These are phyloP conservation scores for Solanum virginianum DNA, from an alignment of 257 asterid species.

Conservation along the genomic window DNA sequence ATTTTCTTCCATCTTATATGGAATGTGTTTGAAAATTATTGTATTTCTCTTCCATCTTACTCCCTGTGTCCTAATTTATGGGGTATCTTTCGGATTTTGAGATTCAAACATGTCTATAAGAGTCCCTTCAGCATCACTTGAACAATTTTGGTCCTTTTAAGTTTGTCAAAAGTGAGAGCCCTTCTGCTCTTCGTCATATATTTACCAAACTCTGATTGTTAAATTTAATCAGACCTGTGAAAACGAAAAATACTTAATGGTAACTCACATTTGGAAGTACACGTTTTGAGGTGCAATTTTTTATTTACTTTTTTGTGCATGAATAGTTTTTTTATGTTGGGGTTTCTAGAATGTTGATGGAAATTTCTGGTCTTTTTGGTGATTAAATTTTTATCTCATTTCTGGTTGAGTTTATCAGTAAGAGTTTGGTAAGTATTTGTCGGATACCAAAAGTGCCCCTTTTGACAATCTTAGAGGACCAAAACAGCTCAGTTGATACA, in stretches of 20 bases:
- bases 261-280: not conserved
- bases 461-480: not conserved
- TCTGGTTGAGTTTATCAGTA: no score
- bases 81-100: no score
- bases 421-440: not conserved
- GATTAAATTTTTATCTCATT: no score
- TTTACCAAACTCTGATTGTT: not conserved
- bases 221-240: not conserved
- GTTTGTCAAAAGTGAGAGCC: not conserved
- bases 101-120: no score
- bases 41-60: no score
- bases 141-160: not conserved
- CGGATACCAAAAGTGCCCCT: not conserved
- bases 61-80: no score
- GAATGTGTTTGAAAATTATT: not conserved
- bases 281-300: not conserved
- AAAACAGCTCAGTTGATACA: not conserved
- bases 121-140: not conserved
- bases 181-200: not conserved
- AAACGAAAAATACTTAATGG: not conserved
- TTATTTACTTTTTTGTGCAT: not conserved
- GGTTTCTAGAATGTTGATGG: not conserved
- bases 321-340: not conserved
- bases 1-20: not conserved
- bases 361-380: not conserved